Base-by-base conservation (phyloP, 257 asterid genomes). In the Knoxia roxburghii region DNA sequence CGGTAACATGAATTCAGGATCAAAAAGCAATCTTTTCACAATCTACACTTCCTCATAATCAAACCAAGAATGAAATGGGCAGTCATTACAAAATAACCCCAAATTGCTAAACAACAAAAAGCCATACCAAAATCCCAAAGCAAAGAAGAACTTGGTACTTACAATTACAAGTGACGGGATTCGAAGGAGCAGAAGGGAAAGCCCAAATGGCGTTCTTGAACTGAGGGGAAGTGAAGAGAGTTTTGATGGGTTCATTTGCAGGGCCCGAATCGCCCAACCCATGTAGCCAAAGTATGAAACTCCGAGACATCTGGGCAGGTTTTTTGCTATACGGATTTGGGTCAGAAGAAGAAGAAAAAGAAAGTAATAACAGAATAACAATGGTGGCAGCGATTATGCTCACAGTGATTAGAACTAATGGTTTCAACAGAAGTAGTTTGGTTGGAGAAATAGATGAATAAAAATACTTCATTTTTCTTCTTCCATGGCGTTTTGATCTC, bases 181-280 rank as follows among this genome's bases (percentile, higher is more conserved):
- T 88, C 13, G 78, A 71, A 68, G 99, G 95, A n/a, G 99, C 99
- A 32, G 99, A 94, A 74, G 99, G 99, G 76, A 94, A 94, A 33
- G 92, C 73, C 99, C 99, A 94, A 37, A 79, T 75, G 77, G 97
- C 83, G 82, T 72, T 81, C 11, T 76, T 80, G 85, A 90, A 90
- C 64, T 77, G 82, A 46, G 91, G 81, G 4, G 99, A 86, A 69
- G 89, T 85, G 83, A 94, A 94, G 53, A 90, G 66, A 67, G 85
- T 61, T 82, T 79, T 90, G 80, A 90, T 90, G 49, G 96, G 97
- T 66, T 94, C 99, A 75, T 93, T 93, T 61, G 96, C 96, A 9
- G 95, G 95, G 51, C 99, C 99, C 74, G 97, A 86, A 74, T 88
- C 97, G 68, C 97, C 99, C 78, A 90, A 84, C 17, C 99, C 97